Conservation (phyloP, 495 filamentous ascomycete species). For the Penicillium crystallinum region DNA sequence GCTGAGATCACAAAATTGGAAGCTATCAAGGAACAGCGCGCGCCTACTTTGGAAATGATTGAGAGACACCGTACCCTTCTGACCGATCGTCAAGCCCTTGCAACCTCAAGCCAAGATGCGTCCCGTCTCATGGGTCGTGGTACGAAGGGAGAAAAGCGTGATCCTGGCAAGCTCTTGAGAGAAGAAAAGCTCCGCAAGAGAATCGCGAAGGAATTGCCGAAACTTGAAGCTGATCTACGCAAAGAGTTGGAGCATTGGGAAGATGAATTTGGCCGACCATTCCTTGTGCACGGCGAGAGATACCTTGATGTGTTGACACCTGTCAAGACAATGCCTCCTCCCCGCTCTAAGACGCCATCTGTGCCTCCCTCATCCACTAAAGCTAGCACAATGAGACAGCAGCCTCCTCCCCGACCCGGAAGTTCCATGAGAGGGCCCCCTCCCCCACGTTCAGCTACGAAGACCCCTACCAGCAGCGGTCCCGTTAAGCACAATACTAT, state of each 20-base stretch:
- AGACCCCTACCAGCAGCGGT: conserved; percentile 59
- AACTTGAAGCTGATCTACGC: conserved; percentile 74
- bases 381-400: conserved; percentile 19
- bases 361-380: conserved; percentile 42
- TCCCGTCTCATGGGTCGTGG: conserved; percentile 86
- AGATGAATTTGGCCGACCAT: conserved; percentile 87
- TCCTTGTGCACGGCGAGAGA: conserved; percentile 83
- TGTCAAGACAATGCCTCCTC: conserved; percentile 54
- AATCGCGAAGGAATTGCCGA: conserved; percentile 91
- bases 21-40: conserved; percentile 78
- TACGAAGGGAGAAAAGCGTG: conserved; percentile 81
- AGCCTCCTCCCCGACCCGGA: conserved; percentile 36
- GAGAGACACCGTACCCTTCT: conserved; percentile 80
- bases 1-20: conserved; percentile 80
- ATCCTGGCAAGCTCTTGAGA: conserved; percentile 87
- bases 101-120: conserved; percentile 86
- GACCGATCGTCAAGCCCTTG: conserved; percentile 80
- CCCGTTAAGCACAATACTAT: conserved; percentile 55
- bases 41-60: conserved; percentile 73
- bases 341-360: conserved; percentile 76
- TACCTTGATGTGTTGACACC: conserved; percentile 76
- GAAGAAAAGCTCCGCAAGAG: conserved; percentile 99
- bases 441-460: conserved; percentile 54
- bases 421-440: conserved; percentile 47
- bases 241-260: conserved; percentile 84